Conservation (phyloP, 1,139 yeast species). For the Diutina scorzettiae region DNA sequence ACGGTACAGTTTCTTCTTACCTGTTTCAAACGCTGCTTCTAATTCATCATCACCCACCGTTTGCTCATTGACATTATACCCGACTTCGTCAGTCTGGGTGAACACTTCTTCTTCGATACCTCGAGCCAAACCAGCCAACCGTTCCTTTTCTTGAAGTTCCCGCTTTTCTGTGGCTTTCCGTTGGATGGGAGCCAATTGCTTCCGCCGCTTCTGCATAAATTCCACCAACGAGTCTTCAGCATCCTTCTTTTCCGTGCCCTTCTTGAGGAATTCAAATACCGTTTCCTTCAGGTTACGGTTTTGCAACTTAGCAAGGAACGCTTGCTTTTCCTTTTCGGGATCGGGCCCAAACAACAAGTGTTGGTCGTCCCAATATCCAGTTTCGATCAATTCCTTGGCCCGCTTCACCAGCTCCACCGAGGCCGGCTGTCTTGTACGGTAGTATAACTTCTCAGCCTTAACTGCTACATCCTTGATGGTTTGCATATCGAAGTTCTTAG, state of each 20-base stretch:
- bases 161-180: conserved; percentile 61
- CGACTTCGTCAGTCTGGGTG: conserved; percentile 42
- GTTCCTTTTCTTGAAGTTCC: conserved; percentile 60
- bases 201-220: conserved; percentile 77
- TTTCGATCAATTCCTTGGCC: conserved; percentile 64
- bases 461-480: conserved; percentile 58
- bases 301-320: conserved; percentile 56
- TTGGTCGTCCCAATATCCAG: conserved; percentile 79
- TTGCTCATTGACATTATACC: conserved; percentile 20
- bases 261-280: conserved; percentile 76
- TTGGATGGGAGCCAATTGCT: conserved; percentile 82
- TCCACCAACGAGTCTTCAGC: conserved; percentile 60
- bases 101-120: conserved; percentile 62
- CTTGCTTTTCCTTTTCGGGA: conserved; percentile 62
- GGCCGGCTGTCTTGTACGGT: conserved; percentile 79
- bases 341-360: conserved; percentile 68
- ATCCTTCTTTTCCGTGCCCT: conserved; percentile 24
- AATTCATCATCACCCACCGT: conserved; percentile 37
- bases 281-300: conserved; percentile 72
- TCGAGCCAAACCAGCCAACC: conserved; percentile 65
- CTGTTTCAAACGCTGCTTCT: conserved; percentile 40
- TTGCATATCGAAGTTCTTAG: conserved; percentile 57
- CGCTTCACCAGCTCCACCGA: conserved; percentile 76
- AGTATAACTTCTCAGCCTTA: conserved; percentile 81
- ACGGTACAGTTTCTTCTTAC: conserved; percentile 45